Percentiles rank a stretch among this genome's conserved stretches.
Evolutionary conservation across 139 green algal species (phyloP).

Genomic region (Haematococcus lacustris): DNA sequence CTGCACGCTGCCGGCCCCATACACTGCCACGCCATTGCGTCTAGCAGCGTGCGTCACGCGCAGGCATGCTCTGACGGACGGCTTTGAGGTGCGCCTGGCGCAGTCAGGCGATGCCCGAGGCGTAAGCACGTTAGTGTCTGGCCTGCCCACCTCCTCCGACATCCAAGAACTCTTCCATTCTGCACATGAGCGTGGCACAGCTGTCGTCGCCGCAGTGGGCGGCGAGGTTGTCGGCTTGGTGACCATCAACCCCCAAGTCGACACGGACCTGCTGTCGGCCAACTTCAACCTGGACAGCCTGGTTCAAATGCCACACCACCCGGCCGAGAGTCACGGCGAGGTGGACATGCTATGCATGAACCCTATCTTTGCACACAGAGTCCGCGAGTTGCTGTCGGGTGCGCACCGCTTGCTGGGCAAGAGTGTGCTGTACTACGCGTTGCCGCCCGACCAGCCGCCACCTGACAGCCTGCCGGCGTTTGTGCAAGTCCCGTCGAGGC

Average conservation of each 20-base stretch:
- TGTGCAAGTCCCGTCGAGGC: conserved; percentile 22
- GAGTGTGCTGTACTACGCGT: conserved; percentile 41
- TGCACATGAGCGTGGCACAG: conserved; percentile 10
- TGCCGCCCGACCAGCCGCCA: conserved; percentile 35
- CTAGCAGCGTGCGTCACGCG: no score
- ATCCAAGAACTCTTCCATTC: conserved; percentile 28
- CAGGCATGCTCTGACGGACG: conserved; percentile 19
- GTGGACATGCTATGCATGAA: conserved; percentile 54
- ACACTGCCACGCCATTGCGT: no score
- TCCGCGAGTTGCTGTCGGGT: conserved; percentile 10
- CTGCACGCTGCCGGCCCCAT: no score
- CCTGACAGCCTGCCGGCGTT: conserved; percentile 47
- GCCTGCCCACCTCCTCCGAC: conserved; percentile 30
- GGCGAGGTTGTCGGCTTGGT: conserved; percentile 44
- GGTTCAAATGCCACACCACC: conserved; percentile 20
- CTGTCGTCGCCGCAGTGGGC: conserved; percentile 18
- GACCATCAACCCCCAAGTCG: conserved; percentile 32
- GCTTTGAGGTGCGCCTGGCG: conserved; percentile 28
- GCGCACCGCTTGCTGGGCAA: conserved; percentile 10
- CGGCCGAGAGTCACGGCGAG: conserved; percentile 28
- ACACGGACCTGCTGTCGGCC: conserved; percentile 37
- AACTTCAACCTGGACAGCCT: conserved; percentile 35
- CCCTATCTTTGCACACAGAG: conserved; percentile 48
- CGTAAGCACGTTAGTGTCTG: conserved; percentile 23
- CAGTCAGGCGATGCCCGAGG: conserved; percentile 11